Evolutionary conservation across 371 early-diverging fungal genomes (phyloP).

Genomic region (Lichtheimia ornata): DNA sequence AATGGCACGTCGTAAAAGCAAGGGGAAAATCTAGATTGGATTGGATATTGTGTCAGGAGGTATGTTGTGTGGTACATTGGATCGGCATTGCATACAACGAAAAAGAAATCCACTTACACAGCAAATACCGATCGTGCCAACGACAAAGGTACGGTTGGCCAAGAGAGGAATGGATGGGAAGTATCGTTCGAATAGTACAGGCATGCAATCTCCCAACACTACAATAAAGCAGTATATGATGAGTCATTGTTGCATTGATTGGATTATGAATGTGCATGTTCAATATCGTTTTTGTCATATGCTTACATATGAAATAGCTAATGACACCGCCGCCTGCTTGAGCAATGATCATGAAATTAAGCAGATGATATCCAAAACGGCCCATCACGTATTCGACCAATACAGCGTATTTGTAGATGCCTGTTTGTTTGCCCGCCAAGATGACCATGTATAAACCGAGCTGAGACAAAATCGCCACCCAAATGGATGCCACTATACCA

Average conservation of each 20-base stretch:
- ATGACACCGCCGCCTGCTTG: constrained; percentile 40
- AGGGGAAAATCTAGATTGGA: constrained; percentile 33
- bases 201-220: constrained; percentile 41
- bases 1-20: constrained; percentile 42
- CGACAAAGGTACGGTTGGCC: constrained; percentile 39
- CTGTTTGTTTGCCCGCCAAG: constrained; percentile 38
- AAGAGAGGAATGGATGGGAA: constrained; percentile 36
- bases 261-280: no score
- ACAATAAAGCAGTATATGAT: not conserved
- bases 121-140: constrained; percentile 37
- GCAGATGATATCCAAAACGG: constrained; percentile 34
- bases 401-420: constrained; percentile 42
- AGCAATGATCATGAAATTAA: constrained; percentile 41
- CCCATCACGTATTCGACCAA: constrained; percentile 48
- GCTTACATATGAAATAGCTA: constrained; percentile 39
- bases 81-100: not conserved
- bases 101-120: constrained; percentile 17
- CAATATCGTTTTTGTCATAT: no score
- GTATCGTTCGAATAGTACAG: constrained; percentile 45
- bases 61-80: not conserved
- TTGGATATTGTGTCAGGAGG: not conserved
- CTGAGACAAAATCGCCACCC: constrained; percentile 41
- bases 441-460: constrained; percentile 45
- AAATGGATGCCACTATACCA: constrained; percentile 39
- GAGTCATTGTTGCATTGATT: no score